Percentiles rank a stretch among this genome's conserved stretches.
Evolutionary conservation across 768 basidiomycete species (phyloP).

Genomic region (Kwoniella dejecticola): DNA sequence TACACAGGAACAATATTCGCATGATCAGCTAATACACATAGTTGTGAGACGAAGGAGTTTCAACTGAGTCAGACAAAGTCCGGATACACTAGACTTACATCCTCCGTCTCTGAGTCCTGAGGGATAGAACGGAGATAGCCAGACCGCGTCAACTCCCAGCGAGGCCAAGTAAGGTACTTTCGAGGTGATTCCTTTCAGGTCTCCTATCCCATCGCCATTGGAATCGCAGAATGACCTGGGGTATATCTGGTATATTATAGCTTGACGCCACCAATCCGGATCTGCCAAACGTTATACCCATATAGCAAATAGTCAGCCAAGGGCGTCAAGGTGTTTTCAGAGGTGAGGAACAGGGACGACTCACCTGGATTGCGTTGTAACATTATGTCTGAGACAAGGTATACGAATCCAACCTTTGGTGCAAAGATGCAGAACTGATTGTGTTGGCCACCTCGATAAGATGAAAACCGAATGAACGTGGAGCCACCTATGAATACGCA

Average conservation of each 20-base stretch:
- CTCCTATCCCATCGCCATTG: constrained; percentile 46
- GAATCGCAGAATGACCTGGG: constrained; percentile 47
- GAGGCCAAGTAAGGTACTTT: constrained; percentile 39
- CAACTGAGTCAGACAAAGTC: no score
- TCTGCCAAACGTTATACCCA: no score
- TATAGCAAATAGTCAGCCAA: not conserved
- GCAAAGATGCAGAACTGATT: no score
- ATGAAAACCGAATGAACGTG: no score
- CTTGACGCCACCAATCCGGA: constrained; percentile 49
- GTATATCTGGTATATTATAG: constrained; percentile 49
- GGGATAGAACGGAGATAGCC: constrained; percentile 49
- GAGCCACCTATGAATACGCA: no score
- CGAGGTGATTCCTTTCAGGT: constrained; percentile 43
- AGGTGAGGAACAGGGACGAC: not conserved
- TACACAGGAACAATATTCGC: not conserved
- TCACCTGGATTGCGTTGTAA: constrained; percentile 2
- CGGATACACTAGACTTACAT: no score
- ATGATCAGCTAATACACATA: not conserved
- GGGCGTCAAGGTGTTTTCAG: not conserved
- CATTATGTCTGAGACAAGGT: constrained; percentile 2
- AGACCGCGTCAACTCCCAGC: constrained; percentile 44
- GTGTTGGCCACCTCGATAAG: not conserved
- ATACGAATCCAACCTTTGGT: no score
- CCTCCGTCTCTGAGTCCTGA: constrained; percentile 49
- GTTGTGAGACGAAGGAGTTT: no score